Evolutionary conservation across 2,329 filamentous ascomycete genomes (phyloP).

Genomic region (Chaetomiaceae sp.): DNA sequence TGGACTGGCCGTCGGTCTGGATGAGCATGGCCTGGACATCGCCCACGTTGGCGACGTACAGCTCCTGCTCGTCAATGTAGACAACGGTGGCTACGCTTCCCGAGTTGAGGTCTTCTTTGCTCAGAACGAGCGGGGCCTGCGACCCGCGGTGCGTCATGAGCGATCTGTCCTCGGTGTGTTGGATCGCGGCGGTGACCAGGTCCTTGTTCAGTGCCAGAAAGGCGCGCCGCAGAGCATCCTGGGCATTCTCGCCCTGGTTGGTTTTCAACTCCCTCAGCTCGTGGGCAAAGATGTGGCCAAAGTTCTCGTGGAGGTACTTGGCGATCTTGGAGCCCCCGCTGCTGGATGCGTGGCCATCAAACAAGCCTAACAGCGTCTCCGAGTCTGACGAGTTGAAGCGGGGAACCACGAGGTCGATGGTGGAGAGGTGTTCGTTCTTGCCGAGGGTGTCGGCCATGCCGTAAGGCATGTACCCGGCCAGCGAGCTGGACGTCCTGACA

Average conservation of each 20-base stretch:
- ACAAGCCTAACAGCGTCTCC: conserved; percentile 88
- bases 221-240: conserved; percentile 78
- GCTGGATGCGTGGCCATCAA: conserved; percentile 87
- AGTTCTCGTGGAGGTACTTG: conserved; percentile 95
- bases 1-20: conserved; percentile 77
- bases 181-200: conserved; percentile 76
- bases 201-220: conserved; percentile 94
- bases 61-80: conserved; percentile 82
- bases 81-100: conserved; percentile 89
- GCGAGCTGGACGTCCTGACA: conserved; percentile 92
- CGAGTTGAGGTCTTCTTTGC: conserved; percentile 82
- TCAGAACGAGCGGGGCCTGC: conserved; percentile 66
- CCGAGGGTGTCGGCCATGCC: conserved; percentile 96
- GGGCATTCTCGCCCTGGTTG: conserved; percentile 66
- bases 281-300: conserved; percentile 75
- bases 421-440: conserved; percentile 89
- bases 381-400: conserved; percentile 85
- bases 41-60: conserved; percentile 92
- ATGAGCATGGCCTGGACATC: conserved; percentile 96
- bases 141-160: conserved; percentile 63
- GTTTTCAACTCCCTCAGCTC: conserved; percentile 73
- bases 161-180: conserved; percentile 71
- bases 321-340: conserved; percentile 92
- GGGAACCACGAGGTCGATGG: conserved; percentile 91
- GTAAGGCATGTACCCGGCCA: conserved; percentile 86